These are phyloP conservation scores for Apiospora aurea DNA, from an alignment of 2,329 filamentous ascomycete species.

Conservation along the genomic window DNA sequence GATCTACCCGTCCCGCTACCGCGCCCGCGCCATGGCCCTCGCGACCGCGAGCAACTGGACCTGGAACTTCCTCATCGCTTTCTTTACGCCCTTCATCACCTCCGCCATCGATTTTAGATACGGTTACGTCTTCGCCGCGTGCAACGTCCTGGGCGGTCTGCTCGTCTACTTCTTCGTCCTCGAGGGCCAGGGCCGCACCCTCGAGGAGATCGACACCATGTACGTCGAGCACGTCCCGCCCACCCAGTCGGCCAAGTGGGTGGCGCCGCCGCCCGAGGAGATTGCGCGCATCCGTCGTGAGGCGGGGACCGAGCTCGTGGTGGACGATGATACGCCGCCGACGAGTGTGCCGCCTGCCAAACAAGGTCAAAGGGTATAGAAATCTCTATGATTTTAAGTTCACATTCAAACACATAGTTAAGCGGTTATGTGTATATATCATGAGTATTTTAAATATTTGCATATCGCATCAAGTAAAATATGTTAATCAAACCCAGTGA, in stretches of 20 bases:
- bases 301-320: slow-evolving; percentile 46
- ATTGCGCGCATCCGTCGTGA: slow-evolving; percentile 50
- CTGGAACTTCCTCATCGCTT: slow-evolving; percentile 78
- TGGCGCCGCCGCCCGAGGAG: slow-evolving; percentile 51
- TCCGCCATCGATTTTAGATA: slow-evolving; percentile 74
- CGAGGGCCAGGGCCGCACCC: slow-evolving; percentile 73
- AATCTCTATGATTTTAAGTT: no score
- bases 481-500: background rate
- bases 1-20: slow-evolving; percentile 69
- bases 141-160: slow-evolving; percentile 68
- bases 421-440: background rate
- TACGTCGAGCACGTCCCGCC: slow-evolving; percentile 72
- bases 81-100: slow-evolving; percentile 84
- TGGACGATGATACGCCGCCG: background rate
- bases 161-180: slow-evolving; percentile 82
- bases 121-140: slow-evolving; percentile 79
- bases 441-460: background rate
- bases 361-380: background rate
- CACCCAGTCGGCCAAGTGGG: slow-evolving; percentile 66
- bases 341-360: background rate
- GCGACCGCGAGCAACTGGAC: slow-evolving; percentile 70
- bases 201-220: slow-evolving; percentile 84
- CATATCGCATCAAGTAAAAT: no score
- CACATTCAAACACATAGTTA: background rate
- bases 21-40: slow-evolving; percentile 66